Base-by-base conservation (phyloP, 495 filamentous ascomycete genomes). In the Trichocladium uniseriatum region DNA sequence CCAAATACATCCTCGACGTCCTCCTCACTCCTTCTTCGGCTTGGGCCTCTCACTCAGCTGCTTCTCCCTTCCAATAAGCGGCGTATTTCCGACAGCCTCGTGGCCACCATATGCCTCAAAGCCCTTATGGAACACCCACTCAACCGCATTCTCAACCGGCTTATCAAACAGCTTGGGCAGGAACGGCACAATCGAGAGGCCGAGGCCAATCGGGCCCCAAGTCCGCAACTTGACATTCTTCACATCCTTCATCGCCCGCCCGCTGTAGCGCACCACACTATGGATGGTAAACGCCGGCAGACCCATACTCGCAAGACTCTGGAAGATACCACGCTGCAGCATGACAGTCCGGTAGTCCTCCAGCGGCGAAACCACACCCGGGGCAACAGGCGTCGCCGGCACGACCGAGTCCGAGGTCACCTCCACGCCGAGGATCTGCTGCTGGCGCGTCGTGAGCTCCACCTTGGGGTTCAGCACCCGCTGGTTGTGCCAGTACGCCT, bases 211-310 rank as follows among this genome's bases (percentile, higher is more conserved):
- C 5, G 92, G 92, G 10, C 79, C 83, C 81, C 81, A 98, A 0
- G 87, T 89, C 48, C 90, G 70, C 8, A 96, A 52, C 9, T 72
- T 77, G 41, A 70, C 68, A 59, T 80, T 92, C 75, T 92, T 90
- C 18, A 70, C 71, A 58, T 84, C 71, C 68, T 89, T 95, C 65
- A 98, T 54, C 47, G 89, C 87, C 7, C 71, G 70, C 0, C 92
- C 88, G 7, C 83, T 86, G 61, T 98, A 95, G 55, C 78, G 77
- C 34, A 98, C 92, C 11, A 96, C 74, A 45, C 80, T 86, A 61
- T 98, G 92, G 48, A 98, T 96, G 0, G 92, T 98, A 49, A 98
- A 87, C 0, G 92, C 92, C 3, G 92, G 92, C 51, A 96, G 61
- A 8, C 86, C 92, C 92, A 98, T 98, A 61, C 79, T 84, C 2